phyloP scores from a whole-genome alignment of 2,329 filamentous ascomycete species.

The Aspergillus fijiensis region DNA sequence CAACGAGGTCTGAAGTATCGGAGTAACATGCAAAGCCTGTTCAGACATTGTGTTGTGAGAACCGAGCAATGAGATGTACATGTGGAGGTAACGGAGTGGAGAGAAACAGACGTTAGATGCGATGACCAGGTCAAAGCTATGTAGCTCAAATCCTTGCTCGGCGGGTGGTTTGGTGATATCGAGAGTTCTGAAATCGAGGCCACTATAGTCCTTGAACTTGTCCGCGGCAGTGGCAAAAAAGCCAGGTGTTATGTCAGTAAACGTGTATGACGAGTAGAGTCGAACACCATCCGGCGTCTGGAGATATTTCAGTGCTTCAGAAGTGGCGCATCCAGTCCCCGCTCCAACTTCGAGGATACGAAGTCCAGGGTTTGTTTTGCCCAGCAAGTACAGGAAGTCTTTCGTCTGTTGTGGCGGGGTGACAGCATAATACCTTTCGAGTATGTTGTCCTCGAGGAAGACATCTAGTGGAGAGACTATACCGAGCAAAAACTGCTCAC shows the following conservation, averaged over 20 bases:
- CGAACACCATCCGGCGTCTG: not conserved
- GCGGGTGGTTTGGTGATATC: conserved; percentile 32
- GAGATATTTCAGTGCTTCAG: conserved; percentile 14
- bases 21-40: conserved; percentile 19
- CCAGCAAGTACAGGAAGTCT: conserved; percentile 17
- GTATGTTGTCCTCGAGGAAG: too few relatives aligned
- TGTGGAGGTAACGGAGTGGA: too few relatives aligned
- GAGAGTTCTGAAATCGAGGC: conserved; percentile 31
- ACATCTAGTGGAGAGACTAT: too few relatives aligned
- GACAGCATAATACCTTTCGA: too few relatives aligned
- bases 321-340: conserved; percentile 29
- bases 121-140: conserved; percentile 35
- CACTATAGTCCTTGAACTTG: conserved; percentile 17
- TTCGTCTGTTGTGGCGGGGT: too few relatives aligned
- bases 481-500: too few relatives aligned
- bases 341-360: conserved; percentile 30
- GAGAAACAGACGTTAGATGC: conserved; percentile 29
- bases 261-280: conserved; percentile 25
- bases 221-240: conserved; percentile 28
- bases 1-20: not conserved
- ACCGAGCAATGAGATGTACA: too few relatives aligned
- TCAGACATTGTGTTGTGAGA: too few relatives aligned
- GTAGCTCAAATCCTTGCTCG: conserved; percentile 31
- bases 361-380: conserved; percentile 25
- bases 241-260: conserved; percentile 31